Evolutionary conservation across 78 protist genomes (phyloP), one percentile per base, ranked within the genome.

Genomic region (Polysphondylium violaceum): DNA sequence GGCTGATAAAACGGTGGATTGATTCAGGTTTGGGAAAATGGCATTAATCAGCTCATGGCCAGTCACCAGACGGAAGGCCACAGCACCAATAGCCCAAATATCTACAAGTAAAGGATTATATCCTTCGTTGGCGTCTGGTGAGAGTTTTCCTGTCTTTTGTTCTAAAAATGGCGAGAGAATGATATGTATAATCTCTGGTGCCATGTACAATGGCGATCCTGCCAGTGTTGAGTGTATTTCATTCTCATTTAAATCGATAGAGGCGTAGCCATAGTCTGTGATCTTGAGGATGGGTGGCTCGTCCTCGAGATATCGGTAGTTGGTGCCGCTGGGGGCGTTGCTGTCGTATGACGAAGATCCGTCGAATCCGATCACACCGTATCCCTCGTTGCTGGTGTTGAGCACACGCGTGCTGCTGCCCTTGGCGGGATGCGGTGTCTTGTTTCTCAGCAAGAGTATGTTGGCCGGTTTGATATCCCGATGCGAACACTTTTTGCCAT

Each of bases 391-490:
- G 2, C 31, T 16, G 44, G 27, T 25, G 6, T 27, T 29, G n/a
- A n/a, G n/a, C n/a, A n/a, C n/a, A n/a, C n/a, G n/a, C n/a, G n/a
- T n/a, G 16, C 17, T 25, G 2, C 21, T 14, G 2, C 43, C 38
- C 36, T 4, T 25, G 12, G 12, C 21, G 17, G 14, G 6, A 3
- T 8, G 25, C 31, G 63, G 63, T 19, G 64, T 81, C 6, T 40
- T 33, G 41, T 81, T 81, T 12, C 89, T 67, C 11, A 81, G 1
- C 71, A 81, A 11, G 38, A 81, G 12, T 14, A 81, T 81, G 21
- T 81, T 81, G 19, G 89, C 89, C n/a, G 89, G 89, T 55, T 81
- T 81, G 3, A 81, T 81, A 36, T 81, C 89, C 12, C 89, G 23
- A 40, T 81, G 89, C 8, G 89, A 81, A 64, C 89, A 81, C 41